Base-by-base conservation (phyloP, 2,329 filamentous ascomycete genomes). In the Phialophora chinensis region DNA sequence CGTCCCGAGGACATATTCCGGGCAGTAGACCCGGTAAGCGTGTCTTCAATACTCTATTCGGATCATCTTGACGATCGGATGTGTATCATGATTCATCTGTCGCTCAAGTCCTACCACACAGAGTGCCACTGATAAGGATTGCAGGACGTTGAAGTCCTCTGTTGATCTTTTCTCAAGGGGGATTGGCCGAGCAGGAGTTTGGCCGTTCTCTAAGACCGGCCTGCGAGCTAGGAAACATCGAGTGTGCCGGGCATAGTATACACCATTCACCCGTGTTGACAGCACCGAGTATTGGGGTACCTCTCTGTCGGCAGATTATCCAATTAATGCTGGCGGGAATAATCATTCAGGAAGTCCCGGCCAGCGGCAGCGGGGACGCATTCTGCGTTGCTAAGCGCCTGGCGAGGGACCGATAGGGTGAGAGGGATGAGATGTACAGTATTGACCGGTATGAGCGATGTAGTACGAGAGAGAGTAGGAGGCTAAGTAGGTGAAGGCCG, bases 31-130 rank as follows among this genome's bases (percentile, higher is more conserved):
- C 31, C 31, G 11, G 8, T 11, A 33, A 3, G 10, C 31, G 8
- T 33, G 33, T 35, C 33, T 35, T 12, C 1, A 4, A 35, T 4
- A 2, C 25, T 49, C 25, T 49, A 27, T 38, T 47, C 33, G 17
- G 25, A 20, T 3, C 56, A 31, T 49, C 56, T 59, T 59, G 23
- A 47, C 25, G 2, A 17, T 31, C 56, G 23, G 35, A 59, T 14
- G 20, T 20, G 14, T 31, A 31, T 0, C 25, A 49, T 47, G 23
- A 31, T 42, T 49, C 38, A 49, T 12, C 20, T 25, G 56, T 59
- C 56, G 56, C 38, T 47, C 38, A 59, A 47, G 38, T 59, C 56
- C 56, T 59, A 59, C 38, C 38, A 14, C 31, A 12, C 23, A 49
- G 17, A 7, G 38, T 27, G 23, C 56, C 38, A 20, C 56, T 31